A percentile compares a stretch with the other conserved stretches of the same genome.
phyloP scores from a whole-genome alignment of 768 basidiomycete species.

The Grammothele lineata region DNA sequence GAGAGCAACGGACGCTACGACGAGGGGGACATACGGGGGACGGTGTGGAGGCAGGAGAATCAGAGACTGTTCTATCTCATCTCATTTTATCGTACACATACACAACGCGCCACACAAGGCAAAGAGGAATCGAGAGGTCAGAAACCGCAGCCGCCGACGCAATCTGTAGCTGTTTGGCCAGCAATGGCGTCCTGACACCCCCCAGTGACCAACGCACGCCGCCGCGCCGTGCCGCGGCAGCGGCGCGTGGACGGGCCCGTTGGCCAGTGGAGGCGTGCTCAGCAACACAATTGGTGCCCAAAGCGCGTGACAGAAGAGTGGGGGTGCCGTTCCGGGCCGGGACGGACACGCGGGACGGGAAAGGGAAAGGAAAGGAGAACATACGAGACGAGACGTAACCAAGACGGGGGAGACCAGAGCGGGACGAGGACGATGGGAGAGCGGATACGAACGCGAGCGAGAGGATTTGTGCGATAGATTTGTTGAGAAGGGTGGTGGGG shows the following conservation, averaged over 20 bases:
- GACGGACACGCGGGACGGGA: neutral
- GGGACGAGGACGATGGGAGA: slow-evolving; percentile 3
- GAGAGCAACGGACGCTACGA: no score
- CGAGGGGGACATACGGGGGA: no score
- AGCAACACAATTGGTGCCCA: slow-evolving; percentile 22
- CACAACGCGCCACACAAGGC: no score
- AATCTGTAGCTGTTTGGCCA: slow-evolving; percentile 17
- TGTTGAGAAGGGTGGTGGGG: no score
- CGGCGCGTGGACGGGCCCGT: neutral
- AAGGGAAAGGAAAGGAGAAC: neutral
- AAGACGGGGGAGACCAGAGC: neutral
- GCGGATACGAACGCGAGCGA: no score
- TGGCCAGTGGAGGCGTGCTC: neutral
- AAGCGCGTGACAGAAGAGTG: slow-evolving; percentile 17
- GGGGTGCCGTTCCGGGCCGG: slow-evolving; percentile 9
- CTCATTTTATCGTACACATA: no score
- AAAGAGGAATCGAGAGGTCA: no score
- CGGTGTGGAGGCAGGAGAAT: no score
- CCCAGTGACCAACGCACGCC: neutral
- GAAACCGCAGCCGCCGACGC: no score
- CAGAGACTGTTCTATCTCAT: no score
- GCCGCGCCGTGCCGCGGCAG: neutral
- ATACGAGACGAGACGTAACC: neutral
- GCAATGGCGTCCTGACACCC: slow-evolving; percentile 9
- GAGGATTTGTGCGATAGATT: no score